Conservation (phyloP, 768 basidiomycete genomes). For the Crepidotus variabilis region DNA sequence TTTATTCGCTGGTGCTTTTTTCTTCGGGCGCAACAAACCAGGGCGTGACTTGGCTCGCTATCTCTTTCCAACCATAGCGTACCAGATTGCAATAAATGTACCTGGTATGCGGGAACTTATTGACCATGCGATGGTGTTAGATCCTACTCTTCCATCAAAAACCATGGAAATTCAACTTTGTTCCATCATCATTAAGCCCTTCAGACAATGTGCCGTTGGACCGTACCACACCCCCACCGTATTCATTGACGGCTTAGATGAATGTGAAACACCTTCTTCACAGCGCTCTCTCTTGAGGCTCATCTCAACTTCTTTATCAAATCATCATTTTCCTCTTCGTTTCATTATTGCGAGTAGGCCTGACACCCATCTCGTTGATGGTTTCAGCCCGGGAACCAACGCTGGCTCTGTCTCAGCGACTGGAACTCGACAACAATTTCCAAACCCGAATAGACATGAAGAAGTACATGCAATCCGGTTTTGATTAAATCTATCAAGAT, state of each 20-base stretch:
- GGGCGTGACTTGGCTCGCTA: background rate
- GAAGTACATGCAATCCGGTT: background rate
- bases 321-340: background rate
- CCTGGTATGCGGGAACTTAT: slow-evolving; percentile 7
- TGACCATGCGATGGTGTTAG: slow-evolving; percentile 1
- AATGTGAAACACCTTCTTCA: slow-evolving; percentile 1
- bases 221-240: background rate
- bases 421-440: background rate
- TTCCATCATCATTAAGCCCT: background rate
- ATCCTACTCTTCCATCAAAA: slow-evolving; percentile 3
- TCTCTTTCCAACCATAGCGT: slow-evolving; percentile 13
- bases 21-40: slow-evolving; percentile 10
- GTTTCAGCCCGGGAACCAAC: background rate
- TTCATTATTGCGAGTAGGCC: background rate
- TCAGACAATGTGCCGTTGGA: background rate
- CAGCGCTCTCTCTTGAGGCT: background rate
- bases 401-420: background rate
- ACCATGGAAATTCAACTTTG: background rate
- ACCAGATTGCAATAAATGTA: slow-evolving; percentile 10
- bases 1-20: slow-evolving; percentile 10
- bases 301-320: background rate
- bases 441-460: background rate
- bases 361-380: background rate
- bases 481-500: background rate
- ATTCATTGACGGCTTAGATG: slow-evolving; percentile 17